Conservation (phyloP, 2,329 filamentous ascomycete species). For the Trichoderma polysporum region DNA sequence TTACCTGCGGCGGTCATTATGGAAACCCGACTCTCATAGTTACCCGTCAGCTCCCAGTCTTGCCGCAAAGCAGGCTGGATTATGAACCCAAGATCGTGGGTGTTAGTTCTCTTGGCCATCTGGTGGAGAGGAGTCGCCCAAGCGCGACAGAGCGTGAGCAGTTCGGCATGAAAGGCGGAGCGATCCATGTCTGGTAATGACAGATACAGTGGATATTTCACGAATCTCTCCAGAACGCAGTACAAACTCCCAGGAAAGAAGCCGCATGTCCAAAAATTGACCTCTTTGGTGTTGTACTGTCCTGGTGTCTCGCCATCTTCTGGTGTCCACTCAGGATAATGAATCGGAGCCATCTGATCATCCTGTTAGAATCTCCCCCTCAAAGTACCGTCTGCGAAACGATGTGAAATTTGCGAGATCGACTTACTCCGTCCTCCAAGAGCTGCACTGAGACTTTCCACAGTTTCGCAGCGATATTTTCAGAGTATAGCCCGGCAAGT, state of each 20-base stretch:
- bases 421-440: neutral
- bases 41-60: constrained; percentile 48
- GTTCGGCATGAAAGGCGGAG: constrained; percentile 19
- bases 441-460: neutral
- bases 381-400: neutral
- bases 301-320: constrained; percentile 24
- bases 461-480: neutral
- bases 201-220: constrained; percentile 30
- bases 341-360: neutral
- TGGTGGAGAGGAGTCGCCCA: constrained; percentile 39
- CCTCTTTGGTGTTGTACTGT: constrained; percentile 28
- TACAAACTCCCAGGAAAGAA: constrained; percentile 43
- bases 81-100: constrained; percentile 56
- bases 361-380: neutral
- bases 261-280: constrained; percentile 44
- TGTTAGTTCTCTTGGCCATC: constrained; percentile 46
- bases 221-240: constrained; percentile 35
- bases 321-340: constrained; percentile 27
- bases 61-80: constrained; percentile 47
- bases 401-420: neutral
- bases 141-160: constrained; percentile 28
- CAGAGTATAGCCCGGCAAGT: neutral
- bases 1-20: constrained; percentile 45
- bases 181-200: neutral
- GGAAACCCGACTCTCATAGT: constrained; percentile 38